Evolutionary conservation across 257 asterid species (phyloP), one percentile per base, ranked within the genome.

Genomic region (Scutellaria baicalensis): DNA sequence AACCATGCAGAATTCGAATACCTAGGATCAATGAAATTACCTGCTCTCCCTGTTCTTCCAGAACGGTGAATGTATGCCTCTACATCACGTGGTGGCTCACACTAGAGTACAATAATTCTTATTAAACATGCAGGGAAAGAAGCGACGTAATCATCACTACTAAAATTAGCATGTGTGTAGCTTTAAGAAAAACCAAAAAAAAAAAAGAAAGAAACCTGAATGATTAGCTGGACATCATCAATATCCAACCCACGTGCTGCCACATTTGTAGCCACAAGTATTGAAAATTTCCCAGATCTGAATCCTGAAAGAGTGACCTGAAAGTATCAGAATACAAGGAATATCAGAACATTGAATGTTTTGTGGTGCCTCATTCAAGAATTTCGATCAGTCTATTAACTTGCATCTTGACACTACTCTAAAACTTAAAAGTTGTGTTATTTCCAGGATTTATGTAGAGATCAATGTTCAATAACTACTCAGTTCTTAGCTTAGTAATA

Each of bases 241-340:
- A 94, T 94, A 77, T 94, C 99, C 82, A 94, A 82, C 9, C 99
- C 99, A 56, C 99, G 89, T n/a, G 99, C 99, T 9, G 97, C 99
- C 11, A 94, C 97, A 80, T 94, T 91, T 18, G 99, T 94, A 70
- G 97, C 97, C 66, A 94, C 99, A 58, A 94, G 87, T 11, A 89
- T 88, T 23, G 71, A 56, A 79, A 94, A 94, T 73, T 89, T 89
- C 36, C 97, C 99, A 42, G 95, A 86, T 84, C 97, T 88, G 76
- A 94, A 94, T 68, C 95, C 97, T 45, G 79, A 43, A 59, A 94
- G 89, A 20, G 99, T 94, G 50, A 88, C 93, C 99, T 94, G 81
- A 42, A 78, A 71, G 21, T 71, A 76, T 64, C 43, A 66, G 14
- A 16, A 20, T 33, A 56, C 36, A 57, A 27, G 33, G 33, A 27